phyloP scores from a whole-genome alignment of 176 grass and related monocot species.

The Luzula sylvatica region DNA sequence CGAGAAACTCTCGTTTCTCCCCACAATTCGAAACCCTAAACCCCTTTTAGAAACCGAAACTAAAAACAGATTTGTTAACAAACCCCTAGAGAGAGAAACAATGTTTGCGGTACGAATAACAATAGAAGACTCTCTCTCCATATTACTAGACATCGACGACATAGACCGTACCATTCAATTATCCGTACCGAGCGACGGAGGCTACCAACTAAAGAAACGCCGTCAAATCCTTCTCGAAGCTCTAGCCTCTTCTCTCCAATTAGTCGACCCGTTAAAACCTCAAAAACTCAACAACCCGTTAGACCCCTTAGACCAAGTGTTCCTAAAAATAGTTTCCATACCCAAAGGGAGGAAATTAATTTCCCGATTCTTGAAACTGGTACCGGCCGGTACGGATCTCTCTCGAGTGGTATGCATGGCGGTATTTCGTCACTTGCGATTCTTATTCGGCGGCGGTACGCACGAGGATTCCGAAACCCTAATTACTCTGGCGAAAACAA shows the following conservation, averaged over 20 bases:
- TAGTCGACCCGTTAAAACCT: conserved; percentile 33
- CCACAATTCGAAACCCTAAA: conserved; percentile 17
- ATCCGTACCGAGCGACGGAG: conserved; percentile 13
- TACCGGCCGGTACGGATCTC: conserved; percentile 25
- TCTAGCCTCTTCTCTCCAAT: conserved; percentile 24
- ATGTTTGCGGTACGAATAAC: conserved; percentile 26
- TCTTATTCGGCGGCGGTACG: conserved; percentile 29
- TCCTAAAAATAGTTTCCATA: conserved; percentile 27
- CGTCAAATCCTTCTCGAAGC: conserved; percentile 29
- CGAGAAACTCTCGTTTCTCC: conserved; percentile 12
- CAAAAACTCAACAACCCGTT: conserved; percentile 12
- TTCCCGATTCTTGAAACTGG: conserved; percentile 20
- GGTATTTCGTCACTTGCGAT: conserved; percentile 36
- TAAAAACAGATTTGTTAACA: neutral
- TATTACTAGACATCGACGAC: conserved; percentile 37
- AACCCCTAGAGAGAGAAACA: conserved; percentile 30
- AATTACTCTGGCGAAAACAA: conserved; percentile 16
- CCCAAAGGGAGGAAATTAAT: conserved; percentile 32
- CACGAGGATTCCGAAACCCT: conserved; percentile 19
- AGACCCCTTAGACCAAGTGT: conserved; percentile 21
- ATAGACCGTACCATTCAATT: conserved; percentile 28
- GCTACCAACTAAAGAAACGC: conserved; percentile 10
- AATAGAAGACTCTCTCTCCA: conserved; percentile 27
- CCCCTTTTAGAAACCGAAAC: neutral
- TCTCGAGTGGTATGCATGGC: conserved; percentile 33